A percentile compares a stretch with the other conserved stretches of the same genome.
Evolutionary conservation across 208 protist genomes (phyloP).

Genomic region (Herpetomonas tarakana): DNA sequence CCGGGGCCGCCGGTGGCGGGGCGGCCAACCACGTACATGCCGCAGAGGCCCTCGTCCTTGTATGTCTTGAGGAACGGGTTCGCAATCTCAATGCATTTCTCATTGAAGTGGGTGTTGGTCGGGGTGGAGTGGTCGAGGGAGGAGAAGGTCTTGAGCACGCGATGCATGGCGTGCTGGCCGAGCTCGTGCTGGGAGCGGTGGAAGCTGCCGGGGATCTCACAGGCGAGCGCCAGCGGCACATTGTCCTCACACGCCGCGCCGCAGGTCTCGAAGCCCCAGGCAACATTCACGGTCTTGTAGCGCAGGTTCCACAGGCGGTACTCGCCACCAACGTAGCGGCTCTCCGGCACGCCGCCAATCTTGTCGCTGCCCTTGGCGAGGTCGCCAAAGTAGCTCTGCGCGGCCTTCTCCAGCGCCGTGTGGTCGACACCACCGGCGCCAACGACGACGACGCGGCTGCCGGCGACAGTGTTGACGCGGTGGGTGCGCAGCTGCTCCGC

Average conservation of each 20-base stretch:
- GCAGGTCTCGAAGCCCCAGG: conserved; percentile 89
- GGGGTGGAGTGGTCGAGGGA: conserved; percentile 84
- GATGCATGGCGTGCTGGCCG: conserved; percentile 84
- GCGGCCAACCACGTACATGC: conserved; percentile 82
- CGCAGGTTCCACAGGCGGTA: conserved; percentile 88
- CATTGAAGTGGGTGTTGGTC: conserved; percentile 88
- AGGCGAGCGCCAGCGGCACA: conserved; percentile 80
- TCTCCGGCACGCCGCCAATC: conserved; percentile 31
- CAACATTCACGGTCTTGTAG: conserved; percentile 85
- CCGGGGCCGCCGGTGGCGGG: conserved; percentile 55
- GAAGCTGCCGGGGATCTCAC: conserved; percentile 84
- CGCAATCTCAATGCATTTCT: conserved; percentile 84
- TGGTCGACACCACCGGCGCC: conserved; percentile 96
- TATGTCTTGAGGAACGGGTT: conserved; percentile 88
- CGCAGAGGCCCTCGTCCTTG: conserved; percentile 86
- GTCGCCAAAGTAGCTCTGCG: conserved; percentile 89
- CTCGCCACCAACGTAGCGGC: conserved; percentile 80
- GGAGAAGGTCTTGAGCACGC: conserved; percentile 86
- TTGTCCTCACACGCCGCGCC: conserved; percentile 81
- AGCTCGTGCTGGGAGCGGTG: conserved; percentile 89
- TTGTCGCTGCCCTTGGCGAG: conserved; percentile 30
- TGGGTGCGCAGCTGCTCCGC: conserved; percentile 64
- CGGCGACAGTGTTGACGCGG: conserved; percentile 91
- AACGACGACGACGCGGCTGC: conserved; percentile 93
- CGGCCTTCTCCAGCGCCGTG: conserved; percentile 89